These are phyloP conservation scores for Nicotiana noctiflora DNA, from an alignment of 257 asterid species.

Conservation along the genomic window DNA sequence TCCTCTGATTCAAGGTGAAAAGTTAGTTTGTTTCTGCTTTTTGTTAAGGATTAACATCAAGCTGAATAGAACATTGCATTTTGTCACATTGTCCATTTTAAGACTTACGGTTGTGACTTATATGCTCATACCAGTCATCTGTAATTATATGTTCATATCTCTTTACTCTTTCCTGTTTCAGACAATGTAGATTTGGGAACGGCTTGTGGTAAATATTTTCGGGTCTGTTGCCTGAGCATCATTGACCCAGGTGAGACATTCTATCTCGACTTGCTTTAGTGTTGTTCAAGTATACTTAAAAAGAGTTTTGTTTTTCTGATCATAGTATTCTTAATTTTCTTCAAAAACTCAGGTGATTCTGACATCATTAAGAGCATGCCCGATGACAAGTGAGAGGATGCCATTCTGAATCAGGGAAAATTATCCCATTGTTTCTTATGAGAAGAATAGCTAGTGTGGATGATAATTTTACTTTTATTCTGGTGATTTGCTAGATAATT, in stretches of 20 bases:
- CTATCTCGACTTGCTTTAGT: background rate
- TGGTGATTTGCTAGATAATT: background rate
- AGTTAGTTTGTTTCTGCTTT: background rate
- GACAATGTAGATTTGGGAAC: conserved; percentile 76
- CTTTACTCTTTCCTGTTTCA: conserved; percentile 9
- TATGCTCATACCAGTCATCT: background rate
- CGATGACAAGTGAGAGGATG: conserved; percentile 34
- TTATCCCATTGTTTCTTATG: background rate
- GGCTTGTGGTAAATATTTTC: conserved; percentile 65
- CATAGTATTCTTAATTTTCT: background rate
- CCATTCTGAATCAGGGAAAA: background rate
- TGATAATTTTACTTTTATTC: background rate
- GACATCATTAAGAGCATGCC: conserved; percentile 62
- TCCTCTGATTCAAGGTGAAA: background rate
- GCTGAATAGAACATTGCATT: background rate
- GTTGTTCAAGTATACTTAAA: background rate
- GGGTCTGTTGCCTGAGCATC: conserved; percentile 74
- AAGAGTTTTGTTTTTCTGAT: background rate
- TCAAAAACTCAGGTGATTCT: conserved; percentile 49
- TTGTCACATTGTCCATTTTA: background rate
- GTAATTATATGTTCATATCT: background rate
- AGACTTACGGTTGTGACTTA: background rate
- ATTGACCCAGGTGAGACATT: conserved; percentile 48
- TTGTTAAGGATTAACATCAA: background rate
- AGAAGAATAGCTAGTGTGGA: background rate